Evolutionary conservation across 108 stramenopile species (phyloP).

Genomic region (Skeletonema potamos): DNA sequence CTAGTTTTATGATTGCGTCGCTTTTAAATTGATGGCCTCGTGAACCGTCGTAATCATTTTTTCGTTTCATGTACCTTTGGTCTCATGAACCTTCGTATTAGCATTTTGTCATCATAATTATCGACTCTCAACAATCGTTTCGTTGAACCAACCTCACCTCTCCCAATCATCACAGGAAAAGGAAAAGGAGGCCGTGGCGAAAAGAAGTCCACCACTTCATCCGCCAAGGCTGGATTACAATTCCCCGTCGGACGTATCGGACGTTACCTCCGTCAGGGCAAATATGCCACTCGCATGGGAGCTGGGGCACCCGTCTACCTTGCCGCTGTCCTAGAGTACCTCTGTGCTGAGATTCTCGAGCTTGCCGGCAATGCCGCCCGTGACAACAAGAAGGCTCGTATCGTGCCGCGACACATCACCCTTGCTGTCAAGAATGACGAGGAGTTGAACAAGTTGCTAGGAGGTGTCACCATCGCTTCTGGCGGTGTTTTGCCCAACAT

Average conservation of each 20-base stretch:
- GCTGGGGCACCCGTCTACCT: conserved; percentile 95
- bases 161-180: conserved; percentile 48
- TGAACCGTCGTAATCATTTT: too few species aligned
- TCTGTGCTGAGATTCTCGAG: conserved; percentile 93
- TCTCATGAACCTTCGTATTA: background rate
- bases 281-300: conserved; percentile 92
- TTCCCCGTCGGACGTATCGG: conserved; percentile 96
- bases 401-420: conserved; percentile 94
- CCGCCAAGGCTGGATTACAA: conserved; percentile 95
- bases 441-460: conserved; percentile 94
- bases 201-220: conserved; percentile 83
- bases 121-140: background rate
- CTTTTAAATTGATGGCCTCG: too few species aligned
- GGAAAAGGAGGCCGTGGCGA: conserved; percentile 89
- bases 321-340: conserved; percentile 94
- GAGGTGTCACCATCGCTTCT: conserved; percentile 92
- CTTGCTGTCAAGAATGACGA: conserved; percentile 95
- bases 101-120: background rate
- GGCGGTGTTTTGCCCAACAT: conserved; percentile 98
- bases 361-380: conserved; percentile 95
- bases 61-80: background rate
- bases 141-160: too few species aligned
- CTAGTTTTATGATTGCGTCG: too few species aligned
- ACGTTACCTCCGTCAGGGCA: conserved; percentile 94
- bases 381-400: conserved; percentile 96